These are phyloP conservation scores for Colletotrichum viniferum DNA, from an alignment of 2,329 filamentous ascomycete species.

Conservation along the genomic window DNA sequence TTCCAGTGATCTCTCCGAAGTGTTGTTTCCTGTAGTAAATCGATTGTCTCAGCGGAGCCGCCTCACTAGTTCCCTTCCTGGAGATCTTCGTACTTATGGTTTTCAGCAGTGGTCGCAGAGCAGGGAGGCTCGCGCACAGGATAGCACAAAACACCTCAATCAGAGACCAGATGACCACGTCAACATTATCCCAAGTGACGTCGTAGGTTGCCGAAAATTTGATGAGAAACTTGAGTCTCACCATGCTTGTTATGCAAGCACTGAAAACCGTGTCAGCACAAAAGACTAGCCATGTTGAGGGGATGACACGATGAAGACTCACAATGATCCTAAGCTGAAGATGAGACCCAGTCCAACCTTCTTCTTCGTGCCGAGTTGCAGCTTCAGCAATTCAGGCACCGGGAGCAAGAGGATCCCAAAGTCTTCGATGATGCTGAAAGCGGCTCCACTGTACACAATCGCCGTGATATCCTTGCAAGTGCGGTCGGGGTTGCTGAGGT, in stretches of 20 bases:
- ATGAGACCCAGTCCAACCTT: background rate
- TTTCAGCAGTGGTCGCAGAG: conserved; percentile 37
- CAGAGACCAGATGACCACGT: conserved; percentile 34
- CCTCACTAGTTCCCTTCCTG: background rate
- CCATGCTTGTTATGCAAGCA: conserved; percentile 21
- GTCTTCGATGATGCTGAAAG: conserved; percentile 18
- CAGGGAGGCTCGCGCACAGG: conserved; percentile 43
- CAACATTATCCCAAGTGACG: conserved; percentile 28
- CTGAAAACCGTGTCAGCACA: background rate
- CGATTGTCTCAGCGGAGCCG: background rate
- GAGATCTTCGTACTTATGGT: conserved; percentile 21
- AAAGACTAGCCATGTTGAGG: background rate
- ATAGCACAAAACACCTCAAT: conserved; percentile 40
- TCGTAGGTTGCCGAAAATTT: background rate
- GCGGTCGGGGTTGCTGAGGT: background rate
- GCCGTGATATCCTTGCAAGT: conserved; percentile 8
- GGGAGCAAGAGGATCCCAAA: conserved; percentile 14
- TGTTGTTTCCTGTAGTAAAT: background rate
- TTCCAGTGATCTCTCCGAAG: background rate
- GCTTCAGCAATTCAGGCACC: conserved; percentile 5
- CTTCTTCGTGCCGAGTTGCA: conserved; percentile 8
- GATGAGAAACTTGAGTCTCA: conserved; percentile 19
- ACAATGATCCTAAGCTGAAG: conserved; percentile 22
- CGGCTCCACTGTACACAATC: background rate
- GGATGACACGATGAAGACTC: background rate